Base-by-base conservation (phyloP, 2,329 filamentous ascomycete genomes). In the Balansia obtecta region DNA sequence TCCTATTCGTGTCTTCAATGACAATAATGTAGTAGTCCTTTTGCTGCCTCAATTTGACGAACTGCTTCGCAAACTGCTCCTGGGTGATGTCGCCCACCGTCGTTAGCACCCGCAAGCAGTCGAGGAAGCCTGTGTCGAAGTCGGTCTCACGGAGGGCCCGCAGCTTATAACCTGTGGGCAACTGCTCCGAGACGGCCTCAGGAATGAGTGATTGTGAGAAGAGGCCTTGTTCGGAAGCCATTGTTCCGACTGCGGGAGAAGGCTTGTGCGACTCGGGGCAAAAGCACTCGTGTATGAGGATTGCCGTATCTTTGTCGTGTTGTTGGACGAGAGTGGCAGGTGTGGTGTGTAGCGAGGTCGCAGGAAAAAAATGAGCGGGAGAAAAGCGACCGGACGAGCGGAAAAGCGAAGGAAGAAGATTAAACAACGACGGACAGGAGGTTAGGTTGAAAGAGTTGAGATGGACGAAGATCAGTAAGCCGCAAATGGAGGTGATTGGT, bases 21-120 rank as follows among this genome's bases (percentile, higher is more conserved):
- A 91, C 86, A 33, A 97, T 73, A 52, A 95, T 75, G 67, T 87
- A 95, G 73, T 97, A 96, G 53, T 82, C 85, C 54, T 82, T 82
- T 60, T 85, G 82, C 47, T 74, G 72, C 43, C 76, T 72, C 73
- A 96, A 90, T 78, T 85, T 90, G 56, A 89, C 80, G 69, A 87
- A 97, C 52, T 88, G 83, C 63, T 85, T 75, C 59, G 82, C 76
- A 74, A 91, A 97, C 53, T 80, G 76, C 53, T 80, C 77, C 64
- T 86, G 77, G 45, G 75, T 77, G 58, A 96, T 84, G 54, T 96
- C 88, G 55, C 93, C 93, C 22, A 97, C 91, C 8, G 87, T 93
- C 2, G 93, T 97, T 60, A 98, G 75, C 38, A 96, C 89, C 44
- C 88, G 82, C 56, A 98, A 74, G 53, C 93, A 91, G 63, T 95